Conservation (phyloP, 1,139 yeast genomes). For the Candida sojae region DNA sequence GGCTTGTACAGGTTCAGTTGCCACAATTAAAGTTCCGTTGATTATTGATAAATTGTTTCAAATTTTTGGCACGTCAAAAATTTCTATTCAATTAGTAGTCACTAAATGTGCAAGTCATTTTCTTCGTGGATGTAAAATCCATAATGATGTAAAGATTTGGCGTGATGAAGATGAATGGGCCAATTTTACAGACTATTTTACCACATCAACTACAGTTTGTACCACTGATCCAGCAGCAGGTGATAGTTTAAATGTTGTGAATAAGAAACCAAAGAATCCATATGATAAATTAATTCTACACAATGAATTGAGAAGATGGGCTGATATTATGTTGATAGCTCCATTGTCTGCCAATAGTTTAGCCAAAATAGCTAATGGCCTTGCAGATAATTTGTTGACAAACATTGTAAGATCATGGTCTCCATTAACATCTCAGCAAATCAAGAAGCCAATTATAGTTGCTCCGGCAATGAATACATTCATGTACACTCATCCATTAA, state of each 20-base stretch:
- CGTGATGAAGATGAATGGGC: constrained; percentile 92
- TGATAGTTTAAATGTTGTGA: neutral
- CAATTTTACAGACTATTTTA: constrained; percentile 43
- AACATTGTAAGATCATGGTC: constrained; percentile 92
- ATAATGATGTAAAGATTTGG: constrained; percentile 87
- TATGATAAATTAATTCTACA: constrained; percentile 63
- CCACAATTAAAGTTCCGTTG: constrained; percentile 88
- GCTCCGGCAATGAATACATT: constrained; percentile 99
- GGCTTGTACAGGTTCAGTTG: constrained; percentile 96
- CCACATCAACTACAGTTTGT: constrained; percentile 14
- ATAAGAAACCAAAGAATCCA: constrained; percentile 39
- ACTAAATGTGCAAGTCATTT: constrained; percentile 86
- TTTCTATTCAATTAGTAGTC: constrained; percentile 82
- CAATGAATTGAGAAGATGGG: constrained; percentile 92
- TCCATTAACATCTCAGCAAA: constrained; percentile 39
- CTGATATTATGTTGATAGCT: constrained; percentile 86
- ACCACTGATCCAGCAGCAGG: constrained; percentile 5
- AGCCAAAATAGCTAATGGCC: constrained; percentile 87
- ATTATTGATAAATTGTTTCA: constrained; percentile 82
- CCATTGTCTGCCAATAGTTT: constrained; percentile 93
- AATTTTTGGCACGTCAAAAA: constrained; percentile 66
- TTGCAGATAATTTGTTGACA: constrained; percentile 85
- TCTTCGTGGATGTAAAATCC: constrained; percentile 73
- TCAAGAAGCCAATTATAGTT: constrained; percentile 72
- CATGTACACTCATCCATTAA: constrained; percentile 93